Base-by-base conservation (phyloP, 1,284 basidiomycete species). In the Erythrobasidium hasegawianum region DNA sequence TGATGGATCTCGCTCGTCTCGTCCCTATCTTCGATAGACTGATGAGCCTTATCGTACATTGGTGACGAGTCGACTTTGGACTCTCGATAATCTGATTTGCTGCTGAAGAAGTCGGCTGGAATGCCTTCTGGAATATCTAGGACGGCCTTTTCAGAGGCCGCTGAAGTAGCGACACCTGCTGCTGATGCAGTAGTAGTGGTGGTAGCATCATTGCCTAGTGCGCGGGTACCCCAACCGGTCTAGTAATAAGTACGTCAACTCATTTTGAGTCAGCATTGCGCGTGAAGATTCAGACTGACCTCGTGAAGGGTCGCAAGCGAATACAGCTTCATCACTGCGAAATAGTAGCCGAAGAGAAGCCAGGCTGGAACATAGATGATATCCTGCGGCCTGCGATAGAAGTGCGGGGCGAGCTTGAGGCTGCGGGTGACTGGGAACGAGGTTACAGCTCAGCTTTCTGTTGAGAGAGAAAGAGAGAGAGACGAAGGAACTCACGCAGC, bases 341-440 rank as follows among this genome's bases (percentile, higher is more conserved):
- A 90, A 78, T 87, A 88, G 77, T 94, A 93, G 24, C 90, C 90
- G 75, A 93, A 93, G 4, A 86, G 74, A 73, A 93, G 90, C 79
- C 91, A 94, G n/a, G 88, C 90, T 2, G 90, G 90, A 11, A 94
- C 88, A 76, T 90, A 85, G 72, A 94, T 86, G 73, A 94, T 83
- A 75, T 94, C 88, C 74, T 86, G 83, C 1, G 91, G 91, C 41
- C 87, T 82, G 68, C 85, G 75, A 89, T 89, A 93, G 2, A 94
- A 81, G 80, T 94, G 90, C 0, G 91, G 91, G 7, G 92, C 80
- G 9, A 94, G 84, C 79, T 94, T 95, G 72, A 85, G 83, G 20
- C 90, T 90, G 68, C 90, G 85, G 2, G 90, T 94, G 9, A 85
- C 86, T 50, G 84, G 79, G 24, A 93, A n/a, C n/a, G n/a, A n/a